Base-by-base conservation (phyloP, 352 stramenopile species). In the Globisporangium recalcitrans region DNA sequence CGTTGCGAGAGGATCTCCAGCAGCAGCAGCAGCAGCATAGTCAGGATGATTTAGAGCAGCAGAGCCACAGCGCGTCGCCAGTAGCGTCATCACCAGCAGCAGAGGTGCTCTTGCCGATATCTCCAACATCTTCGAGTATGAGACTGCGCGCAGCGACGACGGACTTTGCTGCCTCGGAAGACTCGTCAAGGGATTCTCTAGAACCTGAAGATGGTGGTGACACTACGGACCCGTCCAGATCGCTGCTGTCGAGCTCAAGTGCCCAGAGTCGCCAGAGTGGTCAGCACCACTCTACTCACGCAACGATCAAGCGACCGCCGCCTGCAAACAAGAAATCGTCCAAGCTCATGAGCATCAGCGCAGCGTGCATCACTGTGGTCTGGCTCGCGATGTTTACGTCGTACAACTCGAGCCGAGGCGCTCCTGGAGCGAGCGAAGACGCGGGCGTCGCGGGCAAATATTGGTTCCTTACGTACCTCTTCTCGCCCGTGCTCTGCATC, bases 331-430 rank as follows among this genome's bases (percentile, higher is more conserved):
- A 46, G 29, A 65, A 59, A 32, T 42, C 51, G 3, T 71, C 53
- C 4, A 72, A 77, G 3, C 60, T 88, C 22, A 52, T 87, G 8
- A 71, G 77, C 32, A 71, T 87, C 16, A 82, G 77, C 11, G 72
- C 63, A 0, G 70, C 65, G 11, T 83, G 71, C 24, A 70, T 69
- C 6, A 26, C 75, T 7, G 61, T 74, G 19, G 60, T 89, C 21
- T 92, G 80, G 80, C 68, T 87, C 26, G 71, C 84, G 60, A 92
- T 92, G 82, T 80, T 89, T 54, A 72, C 70, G 38, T 82, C 79
- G 0, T 92, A 92, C 65, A 84, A 65, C 56, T 78, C 79, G 2
- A 68, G 52, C n/a, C 70, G 71, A 56, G 19, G 51, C 9, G 42
- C 19, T 27, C 2, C 8, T 3, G 29, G 27, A 3, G 51, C 51